Evolutionary conservation across 2,329 filamentous ascomycete genomes (phyloP).

Genomic region (Beauveria asiatica): DNA sequence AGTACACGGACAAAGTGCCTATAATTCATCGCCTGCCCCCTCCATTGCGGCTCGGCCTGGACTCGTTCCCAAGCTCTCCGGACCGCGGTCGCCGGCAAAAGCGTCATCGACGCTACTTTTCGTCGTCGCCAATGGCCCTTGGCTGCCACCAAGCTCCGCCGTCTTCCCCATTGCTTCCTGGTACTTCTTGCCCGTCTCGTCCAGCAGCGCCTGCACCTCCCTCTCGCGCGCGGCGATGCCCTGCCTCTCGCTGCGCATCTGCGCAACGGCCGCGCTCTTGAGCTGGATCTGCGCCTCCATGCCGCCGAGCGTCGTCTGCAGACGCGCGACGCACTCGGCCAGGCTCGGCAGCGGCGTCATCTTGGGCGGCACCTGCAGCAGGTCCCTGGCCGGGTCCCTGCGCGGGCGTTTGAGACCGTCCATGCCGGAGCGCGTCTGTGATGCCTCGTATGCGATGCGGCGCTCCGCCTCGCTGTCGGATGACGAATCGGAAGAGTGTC

Average conservation of each 20-base stretch:
- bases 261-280: slow-evolving; percentile 56
- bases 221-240: slow-evolving; percentile 61
- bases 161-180: slow-evolving; percentile 33
- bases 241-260: slow-evolving; percentile 58
- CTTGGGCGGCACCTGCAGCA: slow-evolving; percentile 56
- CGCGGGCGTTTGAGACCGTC: slow-evolving; percentile 53
- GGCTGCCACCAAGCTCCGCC: slow-evolving; percentile 3
- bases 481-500: slow-evolving; percentile 50
- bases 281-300: slow-evolving; percentile 56
- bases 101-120: slow-evolving; percentile 18
- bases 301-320: slow-evolving; percentile 52
- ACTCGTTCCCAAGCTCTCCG: slow-evolving; percentile 28
- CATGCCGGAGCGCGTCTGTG: slow-evolving; percentile 81
- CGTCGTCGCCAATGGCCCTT: not conserved
- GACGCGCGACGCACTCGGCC: slow-evolving; percentile 53
- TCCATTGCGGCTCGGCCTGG: slow-evolving; percentile 15
- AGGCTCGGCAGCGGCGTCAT: slow-evolving; percentile 73
- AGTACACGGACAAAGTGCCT: not conserved
- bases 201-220: slow-evolving; percentile 72
- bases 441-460: slow-evolving; percentile 75
- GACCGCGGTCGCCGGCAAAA: slow-evolving; percentile 24
- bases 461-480: slow-evolving; percentile 64
- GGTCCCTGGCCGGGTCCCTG: slow-evolving; percentile 25
- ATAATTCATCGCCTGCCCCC: not conserved
- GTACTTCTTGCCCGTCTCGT: slow-evolving; percentile 66